Conservation (phyloP, 495 filamentous ascomycete genomes). For the Xylaria grammica region DNA sequence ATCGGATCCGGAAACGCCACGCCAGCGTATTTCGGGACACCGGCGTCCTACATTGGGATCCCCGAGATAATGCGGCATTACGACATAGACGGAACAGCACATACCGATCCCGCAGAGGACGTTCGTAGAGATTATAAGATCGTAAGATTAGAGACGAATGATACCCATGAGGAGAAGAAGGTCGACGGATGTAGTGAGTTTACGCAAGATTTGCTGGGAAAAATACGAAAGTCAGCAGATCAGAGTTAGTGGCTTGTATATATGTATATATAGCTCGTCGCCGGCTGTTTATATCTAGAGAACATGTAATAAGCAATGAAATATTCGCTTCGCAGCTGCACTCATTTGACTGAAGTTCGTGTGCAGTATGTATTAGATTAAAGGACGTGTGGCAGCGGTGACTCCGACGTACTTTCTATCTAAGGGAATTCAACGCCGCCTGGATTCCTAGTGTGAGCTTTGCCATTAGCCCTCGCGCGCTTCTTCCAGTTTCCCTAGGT, state of each 20-base stretch:
- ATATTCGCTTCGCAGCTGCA: conserved; percentile 12
- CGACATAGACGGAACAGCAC: neutral
- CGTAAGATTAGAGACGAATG: conserved; percentile 13
- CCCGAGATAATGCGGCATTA: neutral
- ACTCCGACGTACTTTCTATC: no score
- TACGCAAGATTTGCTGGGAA: neutral
- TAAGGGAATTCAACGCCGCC: no score
- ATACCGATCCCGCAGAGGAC: conserved; percentile 3
- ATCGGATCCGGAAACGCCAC: neutral
- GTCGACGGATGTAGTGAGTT: neutral
- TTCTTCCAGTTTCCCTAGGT: no score
- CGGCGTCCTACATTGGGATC: neutral
- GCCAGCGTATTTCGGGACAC: neutral
- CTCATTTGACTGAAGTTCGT: neutral
- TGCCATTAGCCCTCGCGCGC: no score
- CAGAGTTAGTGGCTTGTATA: conserved; percentile 3
- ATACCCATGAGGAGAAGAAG: conserved; percentile 19
- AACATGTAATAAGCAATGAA: conserved; percentile 19
- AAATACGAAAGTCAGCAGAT: conserved; percentile 12
- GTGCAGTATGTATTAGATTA: neutral
- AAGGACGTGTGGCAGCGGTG: no score
- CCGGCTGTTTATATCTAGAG: conserved; percentile 20
- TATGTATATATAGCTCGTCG: neutral
- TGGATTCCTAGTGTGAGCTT: no score
- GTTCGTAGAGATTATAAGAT: neutral